These are phyloP conservation scores for Phanerochaete carnosa DNA, from an alignment of 768 basidiomycete species.

Conservation along the genomic window DNA sequence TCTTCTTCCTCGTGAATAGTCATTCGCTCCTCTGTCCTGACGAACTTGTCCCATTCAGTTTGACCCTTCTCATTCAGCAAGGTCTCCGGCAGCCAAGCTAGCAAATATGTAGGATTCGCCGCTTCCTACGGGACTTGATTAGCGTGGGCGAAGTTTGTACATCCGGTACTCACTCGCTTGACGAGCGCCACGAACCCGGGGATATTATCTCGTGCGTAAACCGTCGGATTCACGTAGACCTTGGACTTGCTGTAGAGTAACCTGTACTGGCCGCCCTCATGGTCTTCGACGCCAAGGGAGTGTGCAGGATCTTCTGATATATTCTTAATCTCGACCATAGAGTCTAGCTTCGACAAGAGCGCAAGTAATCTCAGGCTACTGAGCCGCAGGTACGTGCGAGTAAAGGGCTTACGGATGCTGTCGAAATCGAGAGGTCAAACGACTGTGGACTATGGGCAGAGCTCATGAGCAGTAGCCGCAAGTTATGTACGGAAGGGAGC, in stretches of 20 bases:
- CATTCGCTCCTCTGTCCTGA: conserved; percentile 73
- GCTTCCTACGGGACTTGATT: conserved; percentile 52
- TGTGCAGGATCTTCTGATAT: conserved; percentile 12
- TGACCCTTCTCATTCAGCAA: conserved; percentile 79
- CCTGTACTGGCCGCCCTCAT: conserved; percentile 53
- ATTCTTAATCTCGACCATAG: conserved; percentile 30
- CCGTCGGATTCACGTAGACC: conserved; percentile 94
- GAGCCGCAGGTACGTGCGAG: neutral
- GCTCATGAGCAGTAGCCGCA: conserved; percentile 8
- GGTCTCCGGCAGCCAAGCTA: conserved; percentile 93
- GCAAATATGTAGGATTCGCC: conserved; percentile 68
- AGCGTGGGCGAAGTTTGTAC: conserved; percentile 12
- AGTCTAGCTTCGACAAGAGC: conserved; percentile 20
- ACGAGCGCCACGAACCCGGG: conserved; percentile 92
- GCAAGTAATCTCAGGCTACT: neutral
- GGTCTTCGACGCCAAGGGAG: conserved; percentile 5
- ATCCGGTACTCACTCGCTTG: conserved; percentile 60
- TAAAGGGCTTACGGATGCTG: conserved; percentile 28
- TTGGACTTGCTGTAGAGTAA: conserved; percentile 90
- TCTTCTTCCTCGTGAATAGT: conserved; percentile 64
- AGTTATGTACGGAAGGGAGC: conserved; percentile 1
- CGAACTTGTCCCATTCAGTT: conserved; percentile 87
- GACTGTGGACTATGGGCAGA: neutral
- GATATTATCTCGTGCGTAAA: conserved; percentile 89
- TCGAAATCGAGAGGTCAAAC: conserved; percentile 42